Conservation (phyloP, 768 basidiomycete genomes). For the Lactifluus subvellereus region DNA sequence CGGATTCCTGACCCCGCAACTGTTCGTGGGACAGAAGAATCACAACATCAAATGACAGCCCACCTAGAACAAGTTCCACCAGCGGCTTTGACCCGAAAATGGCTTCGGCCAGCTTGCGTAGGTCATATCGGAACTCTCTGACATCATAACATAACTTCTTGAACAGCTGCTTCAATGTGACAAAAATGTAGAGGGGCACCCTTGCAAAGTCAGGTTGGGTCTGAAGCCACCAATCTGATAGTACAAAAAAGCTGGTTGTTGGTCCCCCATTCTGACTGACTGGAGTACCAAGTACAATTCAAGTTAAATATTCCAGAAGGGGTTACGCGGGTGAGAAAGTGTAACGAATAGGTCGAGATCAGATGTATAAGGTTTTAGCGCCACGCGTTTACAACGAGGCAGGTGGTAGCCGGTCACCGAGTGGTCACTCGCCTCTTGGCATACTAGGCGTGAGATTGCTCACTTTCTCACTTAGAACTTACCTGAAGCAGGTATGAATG, state of each 20-base stretch:
- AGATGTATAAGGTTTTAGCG: neutral
- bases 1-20: slow-evolving; percentile 13
- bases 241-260: slow-evolving; percentile 2
- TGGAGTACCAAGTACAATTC: neutral
- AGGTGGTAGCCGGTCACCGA: neutral
- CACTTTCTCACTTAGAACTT: no score
- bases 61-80: slow-evolving; percentile 22
- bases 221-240: slow-evolving; percentile 25
- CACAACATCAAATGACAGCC: neutral
- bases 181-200: slow-evolving; percentile 3
- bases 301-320: neutral
- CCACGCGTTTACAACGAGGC: slow-evolving; percentile 10
- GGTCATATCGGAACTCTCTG: slow-evolving; percentile 11
- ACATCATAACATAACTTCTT: neutral
- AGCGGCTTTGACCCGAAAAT: slow-evolving; percentile 1
- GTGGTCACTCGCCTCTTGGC: no score
- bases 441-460: no score
- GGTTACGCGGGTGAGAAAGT: slow-evolving; percentile 1
- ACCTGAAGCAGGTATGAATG: no score
- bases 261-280: slow-evolving; percentile 14
- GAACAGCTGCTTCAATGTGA: neutral
- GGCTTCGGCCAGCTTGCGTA: slow-evolving; percentile 10
- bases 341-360: neutral
- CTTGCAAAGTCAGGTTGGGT: slow-evolving; percentile 16
- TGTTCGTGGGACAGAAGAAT: neutral